Evolutionary conservation across 2,329 filamentous ascomycete genomes (phyloP), one percentile per base, ranked within the genome.

Genomic region (Colletotrichum acutatum): DNA sequence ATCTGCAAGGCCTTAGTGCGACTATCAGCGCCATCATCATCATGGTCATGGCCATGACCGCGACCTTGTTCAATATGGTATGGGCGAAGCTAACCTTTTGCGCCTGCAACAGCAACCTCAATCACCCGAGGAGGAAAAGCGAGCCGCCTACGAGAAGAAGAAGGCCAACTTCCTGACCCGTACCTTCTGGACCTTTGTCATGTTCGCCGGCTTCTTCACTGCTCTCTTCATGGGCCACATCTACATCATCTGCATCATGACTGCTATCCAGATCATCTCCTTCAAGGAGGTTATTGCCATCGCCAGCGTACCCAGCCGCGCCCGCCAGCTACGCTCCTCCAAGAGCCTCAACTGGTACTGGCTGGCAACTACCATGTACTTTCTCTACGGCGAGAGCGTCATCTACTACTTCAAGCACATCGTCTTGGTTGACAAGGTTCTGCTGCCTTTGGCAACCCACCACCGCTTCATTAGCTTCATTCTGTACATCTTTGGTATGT

Each of bases 321-420:
- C 95, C 75, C 93, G 96, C 80, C 95, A 96, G 81, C 88, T 99
- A 74, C 93, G 93, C 72, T 97, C 97, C 78, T 98, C 96, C 76
- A 98, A 98, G 87, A 95, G 94, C 77, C 87, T 99, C 78, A 98
- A 98, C 84, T 99, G 97, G 97, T 99, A 99, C 84, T 99, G 97
- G 87, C 89, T 99, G 66, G 97, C 95, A n/a, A 95, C 94, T 30
- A 98, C 96, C 77, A 98, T 99, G 96, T 99, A 99, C 87, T 99
- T 98, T 78, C 88, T 99, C 63, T 99, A 99, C 81, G 97, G 97
- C 80, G 97, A 99, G 85, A 98, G 95, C 79, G 96, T 99, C 80
- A 98, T 99, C 80, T 99, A 99, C 86, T 99, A 99, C 85, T 99
- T 99, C 86, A 99, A 99, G 89, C 97, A 99, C 82, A 96, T 99